These are phyloP conservation scores for Pseudogymnoascus sp. DNA, from an alignment of 2,329 filamentous ascomycete genomes.

Conservation along the genomic window DNA sequence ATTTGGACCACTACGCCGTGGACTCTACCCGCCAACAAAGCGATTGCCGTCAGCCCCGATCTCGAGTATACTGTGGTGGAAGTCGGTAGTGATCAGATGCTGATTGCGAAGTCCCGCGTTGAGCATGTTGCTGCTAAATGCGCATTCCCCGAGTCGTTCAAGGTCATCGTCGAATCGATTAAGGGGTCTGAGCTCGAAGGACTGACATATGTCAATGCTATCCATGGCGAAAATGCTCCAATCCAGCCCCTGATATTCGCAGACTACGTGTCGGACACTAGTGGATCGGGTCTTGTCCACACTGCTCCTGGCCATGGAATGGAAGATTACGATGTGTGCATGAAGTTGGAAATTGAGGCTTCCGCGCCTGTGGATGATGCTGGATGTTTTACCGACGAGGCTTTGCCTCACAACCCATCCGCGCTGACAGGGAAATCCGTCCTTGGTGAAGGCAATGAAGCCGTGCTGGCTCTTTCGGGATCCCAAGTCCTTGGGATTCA, in stretches of 20 bases:
- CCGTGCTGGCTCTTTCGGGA: slow-evolving; percentile 61
- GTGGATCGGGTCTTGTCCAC: slow-evolving; percentile 94
- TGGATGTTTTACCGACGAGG: slow-evolving; percentile 72
- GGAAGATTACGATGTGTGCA: slow-evolving; percentile 86
- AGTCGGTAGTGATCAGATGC: slow-evolving; percentile 47
- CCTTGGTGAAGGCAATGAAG: slow-evolving; percentile 57
- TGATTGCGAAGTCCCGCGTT: slow-evolving; percentile 66
- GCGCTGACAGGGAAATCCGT: slow-evolving; percentile 65
- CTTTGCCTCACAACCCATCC: slow-evolving; percentile 61
- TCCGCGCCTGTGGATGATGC: slow-evolving; percentile 77
- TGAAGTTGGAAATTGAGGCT: slow-evolving; percentile 58
- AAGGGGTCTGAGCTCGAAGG: slow-evolving; percentile 57
- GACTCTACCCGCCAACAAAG: slow-evolving; percentile 89
- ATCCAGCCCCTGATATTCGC: slow-evolving; percentile 69
- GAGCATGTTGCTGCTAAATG: slow-evolving; percentile 45
- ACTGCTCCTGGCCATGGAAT: slow-evolving; percentile 91
- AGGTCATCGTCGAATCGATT: slow-evolving; percentile 48
- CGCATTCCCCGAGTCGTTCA: slow-evolving; percentile 24
- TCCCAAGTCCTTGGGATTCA: slow-evolving; percentile 61
- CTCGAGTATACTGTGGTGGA: slow-evolving; percentile 65
- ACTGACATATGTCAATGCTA: slow-evolving; percentile 60
- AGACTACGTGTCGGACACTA: slow-evolving; percentile 79
- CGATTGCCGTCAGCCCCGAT: slow-evolving; percentile 71
- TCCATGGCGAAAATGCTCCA: slow-evolving; percentile 50
- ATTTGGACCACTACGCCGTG: slow-evolving; percentile 98